Conservation (phyloP, 495 filamentous ascomycete genomes). For the Daldinia bambusicola region DNA sequence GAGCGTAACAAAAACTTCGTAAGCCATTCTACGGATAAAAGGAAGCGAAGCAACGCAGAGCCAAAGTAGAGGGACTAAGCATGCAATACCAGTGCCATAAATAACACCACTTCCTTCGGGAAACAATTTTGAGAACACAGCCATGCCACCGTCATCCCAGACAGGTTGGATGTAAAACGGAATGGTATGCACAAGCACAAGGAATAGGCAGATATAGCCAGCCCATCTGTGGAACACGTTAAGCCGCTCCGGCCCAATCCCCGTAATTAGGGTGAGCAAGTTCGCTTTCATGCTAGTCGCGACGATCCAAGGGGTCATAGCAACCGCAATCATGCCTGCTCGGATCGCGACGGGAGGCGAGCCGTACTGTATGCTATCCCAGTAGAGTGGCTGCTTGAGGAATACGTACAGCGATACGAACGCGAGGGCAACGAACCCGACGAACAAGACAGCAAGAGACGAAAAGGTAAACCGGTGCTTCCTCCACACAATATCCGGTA, state of each 20-base stretch:
- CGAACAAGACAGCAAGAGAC: constrained; percentile 72
- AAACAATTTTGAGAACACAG: constrained; percentile 73
- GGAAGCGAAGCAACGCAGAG: constrained; percentile 86
- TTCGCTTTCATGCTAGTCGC: constrained; percentile 93
- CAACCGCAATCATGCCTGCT: constrained; percentile 91
- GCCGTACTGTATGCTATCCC: constrained; percentile 80
- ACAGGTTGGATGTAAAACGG: constrained; percentile 92
- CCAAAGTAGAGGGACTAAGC: constrained; percentile 80
- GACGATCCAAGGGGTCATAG: constrained; percentile 94
- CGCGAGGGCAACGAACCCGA: constrained; percentile 70
- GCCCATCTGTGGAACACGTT: constrained; percentile 95
- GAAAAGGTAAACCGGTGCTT: constrained; percentile 77
- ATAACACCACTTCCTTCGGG: constrained; percentile 69
- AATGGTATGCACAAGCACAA: constrained; percentile 82
- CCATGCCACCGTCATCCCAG: constrained; percentile 77
- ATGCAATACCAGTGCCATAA: constrained; percentile 91
- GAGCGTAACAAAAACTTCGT: constrained; percentile 84
- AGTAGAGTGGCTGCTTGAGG: constrained; percentile 84
- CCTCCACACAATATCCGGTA: constrained; percentile 72
- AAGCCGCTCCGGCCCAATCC: constrained; percentile 90
- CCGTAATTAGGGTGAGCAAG: constrained; percentile 83
- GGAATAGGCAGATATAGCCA: constrained; percentile 85
- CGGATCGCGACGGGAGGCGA: constrained; percentile 91
- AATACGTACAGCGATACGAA: constrained; percentile 86
- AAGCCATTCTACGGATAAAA: constrained; percentile 67